Evolutionary conservation across 2,329 filamentous ascomycete species (phyloP).

Genomic region (Talaromyces rugulosus): DNA sequence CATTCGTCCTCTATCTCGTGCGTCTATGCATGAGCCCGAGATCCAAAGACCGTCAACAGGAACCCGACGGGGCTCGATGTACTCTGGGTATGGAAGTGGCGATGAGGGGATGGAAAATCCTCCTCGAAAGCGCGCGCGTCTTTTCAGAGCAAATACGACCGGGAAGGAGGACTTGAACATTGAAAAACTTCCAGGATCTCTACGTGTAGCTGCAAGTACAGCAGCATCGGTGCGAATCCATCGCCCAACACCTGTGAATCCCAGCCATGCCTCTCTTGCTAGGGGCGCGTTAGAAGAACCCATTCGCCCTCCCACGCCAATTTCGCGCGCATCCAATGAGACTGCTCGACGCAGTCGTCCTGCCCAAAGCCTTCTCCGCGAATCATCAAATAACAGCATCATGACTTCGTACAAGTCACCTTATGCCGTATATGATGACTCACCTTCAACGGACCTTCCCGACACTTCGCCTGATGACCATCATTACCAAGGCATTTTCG

Average conservation of each 20-base stretch:
- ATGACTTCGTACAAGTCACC: constrained; percentile 36
- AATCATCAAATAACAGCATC: constrained; percentile 52
- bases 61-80: constrained; percentile 33
- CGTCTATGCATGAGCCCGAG: constrained; percentile 46
- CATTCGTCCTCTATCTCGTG: constrained; percentile 59
- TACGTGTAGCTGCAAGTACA: constrained; percentile 86
- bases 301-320: constrained; percentile 45
- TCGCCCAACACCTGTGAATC: constrained; percentile 59
- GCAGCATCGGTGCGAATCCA: constrained; percentile 82
- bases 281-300: constrained; percentile 38
- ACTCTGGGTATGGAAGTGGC: constrained; percentile 65
- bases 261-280: constrained; percentile 24
- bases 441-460: constrained; percentile 40
- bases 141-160: constrained; percentile 68
- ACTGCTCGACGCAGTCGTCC: constrained; percentile 28
- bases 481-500: constrained; percentile 48
- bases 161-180: constrained; percentile 63
- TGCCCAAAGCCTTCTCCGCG: constrained; percentile 55
- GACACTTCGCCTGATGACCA: constrained; percentile 47
- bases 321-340: constrained; percentile 29
- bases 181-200: constrained; percentile 68
- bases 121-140: constrained; percentile 73
- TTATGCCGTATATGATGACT: constrained; percentile 35
- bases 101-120: constrained; percentile 61
- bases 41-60: constrained; percentile 21